Evolutionary conservation across 257 asterid species (phyloP).

Genomic region (Ballota nigra): DNA sequence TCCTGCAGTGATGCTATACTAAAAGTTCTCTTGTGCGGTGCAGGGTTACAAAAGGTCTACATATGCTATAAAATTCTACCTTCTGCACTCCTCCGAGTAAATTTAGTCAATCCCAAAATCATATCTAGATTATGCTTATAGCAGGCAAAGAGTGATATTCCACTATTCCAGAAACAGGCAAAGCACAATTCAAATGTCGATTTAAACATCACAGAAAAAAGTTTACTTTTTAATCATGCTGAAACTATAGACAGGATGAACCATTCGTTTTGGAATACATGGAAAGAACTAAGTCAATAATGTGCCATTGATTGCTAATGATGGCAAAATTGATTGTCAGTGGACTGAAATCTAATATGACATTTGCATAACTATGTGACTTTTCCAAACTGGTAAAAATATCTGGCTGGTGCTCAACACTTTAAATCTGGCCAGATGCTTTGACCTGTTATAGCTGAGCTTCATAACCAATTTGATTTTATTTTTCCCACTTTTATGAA

Average conservation of each 20-base stretch:
- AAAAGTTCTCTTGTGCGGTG: background rate
- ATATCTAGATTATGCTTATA: background rate
- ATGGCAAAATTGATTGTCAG: background rate
- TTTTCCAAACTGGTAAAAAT: background rate
- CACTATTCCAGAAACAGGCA: background rate
- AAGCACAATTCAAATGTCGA: background rate
- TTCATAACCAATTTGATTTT: background rate
- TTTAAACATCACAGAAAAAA: background rate
- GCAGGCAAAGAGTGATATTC: background rate
- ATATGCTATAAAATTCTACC: background rate
- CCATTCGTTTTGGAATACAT: background rate
- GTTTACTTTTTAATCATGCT: background rate
- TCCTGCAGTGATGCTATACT: background rate
- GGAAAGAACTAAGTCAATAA: background rate
- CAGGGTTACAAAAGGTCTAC: background rate
- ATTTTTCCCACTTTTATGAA: background rate
- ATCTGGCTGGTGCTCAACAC: background rate
- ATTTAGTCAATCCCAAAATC: background rate
- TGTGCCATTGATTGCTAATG: background rate
- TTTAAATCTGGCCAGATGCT: background rate
- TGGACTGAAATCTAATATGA: background rate
- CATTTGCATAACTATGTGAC: constrained; percentile 1
- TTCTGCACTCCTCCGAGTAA: background rate
- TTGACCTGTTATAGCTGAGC: background rate
- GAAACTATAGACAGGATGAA: background rate